These are phyloP conservation scores for Aspergillus sp. DNA, from an alignment of 2,329 filamentous ascomycete species.

Conservation along the genomic window DNA sequence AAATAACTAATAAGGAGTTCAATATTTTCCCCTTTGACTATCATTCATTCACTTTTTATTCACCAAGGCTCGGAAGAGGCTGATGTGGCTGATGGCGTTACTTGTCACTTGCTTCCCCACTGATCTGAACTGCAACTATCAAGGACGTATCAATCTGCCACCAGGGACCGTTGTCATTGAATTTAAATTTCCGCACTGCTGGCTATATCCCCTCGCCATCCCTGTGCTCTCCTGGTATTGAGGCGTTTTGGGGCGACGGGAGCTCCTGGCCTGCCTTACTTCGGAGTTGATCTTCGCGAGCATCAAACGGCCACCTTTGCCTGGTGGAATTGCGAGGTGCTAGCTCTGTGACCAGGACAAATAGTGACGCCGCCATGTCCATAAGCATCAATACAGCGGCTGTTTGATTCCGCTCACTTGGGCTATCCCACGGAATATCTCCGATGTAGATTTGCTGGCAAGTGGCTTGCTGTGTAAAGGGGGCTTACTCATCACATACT, in stretches of 20 bases:
- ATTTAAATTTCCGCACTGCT: not conserved
- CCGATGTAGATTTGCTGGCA: not conserved
- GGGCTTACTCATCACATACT: slow-evolving; percentile 8
- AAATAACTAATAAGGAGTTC: too few species aligned
- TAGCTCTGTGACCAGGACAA: not conserved
- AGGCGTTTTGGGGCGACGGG: not conserved
- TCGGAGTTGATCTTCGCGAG: not conserved
- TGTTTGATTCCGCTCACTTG: not conserved
- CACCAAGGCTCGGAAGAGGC: slow-evolving; percentile 13
- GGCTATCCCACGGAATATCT: not conserved
- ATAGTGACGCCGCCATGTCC: not conserved
- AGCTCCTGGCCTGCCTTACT: slow-evolving; percentile 4
- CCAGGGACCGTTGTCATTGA: not conserved
- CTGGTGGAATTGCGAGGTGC: not conserved
- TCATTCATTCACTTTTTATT: not conserved
- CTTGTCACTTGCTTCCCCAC: slow-evolving; percentile 9
- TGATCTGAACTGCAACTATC: not conserved
- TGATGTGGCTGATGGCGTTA: slow-evolving; percentile 16
- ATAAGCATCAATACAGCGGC: not conserved
- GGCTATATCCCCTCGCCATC: not conserved
- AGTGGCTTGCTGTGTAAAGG: not conserved
- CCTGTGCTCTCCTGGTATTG: not conserved
- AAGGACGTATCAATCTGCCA: not conserved
- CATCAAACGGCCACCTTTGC: not conserved
- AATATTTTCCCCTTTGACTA: not conserved